Conservation (phyloP, 1,284 basidiomycete species). For the Paramarasmius palmivorus region DNA sequence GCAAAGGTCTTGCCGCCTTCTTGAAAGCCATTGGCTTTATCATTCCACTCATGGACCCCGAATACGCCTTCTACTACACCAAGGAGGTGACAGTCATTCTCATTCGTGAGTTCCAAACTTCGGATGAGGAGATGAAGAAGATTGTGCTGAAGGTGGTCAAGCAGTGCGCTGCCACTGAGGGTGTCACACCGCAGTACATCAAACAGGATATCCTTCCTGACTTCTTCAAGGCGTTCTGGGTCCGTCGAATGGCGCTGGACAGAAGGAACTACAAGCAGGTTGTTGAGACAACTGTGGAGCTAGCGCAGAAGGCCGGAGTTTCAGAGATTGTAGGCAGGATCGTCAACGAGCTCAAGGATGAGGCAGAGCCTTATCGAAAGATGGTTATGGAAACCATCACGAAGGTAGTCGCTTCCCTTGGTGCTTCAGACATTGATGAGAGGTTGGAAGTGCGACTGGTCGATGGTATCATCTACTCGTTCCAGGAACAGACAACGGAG, state of each 20-base stretch:
- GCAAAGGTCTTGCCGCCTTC: conserved; percentile 97
- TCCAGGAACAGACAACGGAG: conserved; percentile 99
- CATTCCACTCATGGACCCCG: conserved; percentile 99
- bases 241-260: conserved; percentile 96
- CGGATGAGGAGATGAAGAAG: conserved; percentile 99
- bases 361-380: conserved; percentile 96
- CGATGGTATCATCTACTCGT: conserved; percentile 98
- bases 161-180: conserved; percentile 97
- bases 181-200: conserved; percentile 92
- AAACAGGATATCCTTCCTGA: conserved; percentile 98
- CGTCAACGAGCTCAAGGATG: conserved; percentile 96
- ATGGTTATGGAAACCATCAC: conserved; percentile 99
- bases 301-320: conserved; percentile 96
- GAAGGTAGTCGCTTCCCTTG: conserved; percentile 90
- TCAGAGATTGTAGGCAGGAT: conserved; percentile 94
- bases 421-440: conserved; percentile 97
- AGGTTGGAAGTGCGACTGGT: conserved; percentile 92
- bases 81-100: conserved; percentile 97
- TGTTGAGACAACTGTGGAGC: conserved; percentile 97
- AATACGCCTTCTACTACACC: conserved; percentile 97
- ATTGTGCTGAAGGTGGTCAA: conserved; percentile 99
- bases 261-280: conserved; percentile 96
- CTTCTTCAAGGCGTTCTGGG: conserved; percentile 99
- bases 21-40: conserved; percentile 99
- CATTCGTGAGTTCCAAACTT: conserved; percentile 98